A percentile compares a stretch with the other conserved stretches of the same genome.
Conservation (phyloP, 225 moss, liverwort and hornwort species). For the Lunularia cruciata region DNA sequence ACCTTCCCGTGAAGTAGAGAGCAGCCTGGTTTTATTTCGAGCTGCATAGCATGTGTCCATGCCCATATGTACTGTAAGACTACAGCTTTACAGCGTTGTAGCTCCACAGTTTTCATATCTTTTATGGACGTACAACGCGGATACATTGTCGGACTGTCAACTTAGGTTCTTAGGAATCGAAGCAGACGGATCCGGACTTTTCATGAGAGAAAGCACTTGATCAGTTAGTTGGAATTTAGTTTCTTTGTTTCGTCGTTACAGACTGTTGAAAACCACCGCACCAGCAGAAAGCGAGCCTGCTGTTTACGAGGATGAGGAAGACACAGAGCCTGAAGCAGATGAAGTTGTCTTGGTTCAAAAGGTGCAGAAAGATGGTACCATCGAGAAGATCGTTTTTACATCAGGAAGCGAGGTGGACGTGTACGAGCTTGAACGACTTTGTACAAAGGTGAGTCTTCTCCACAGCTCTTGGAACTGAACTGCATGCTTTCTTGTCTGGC, state of each 20-base stretch:
- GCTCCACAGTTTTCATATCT: no score
- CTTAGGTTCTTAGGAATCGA: no score
- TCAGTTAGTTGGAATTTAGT: background rate
- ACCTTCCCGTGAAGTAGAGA: background rate
- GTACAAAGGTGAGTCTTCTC: conserved; percentile 88
- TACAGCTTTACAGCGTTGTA: no score
- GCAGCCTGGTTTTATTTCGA: no score
- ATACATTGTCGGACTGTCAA: no score
- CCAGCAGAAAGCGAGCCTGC: conserved; percentile 55
- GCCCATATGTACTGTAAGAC: no score
- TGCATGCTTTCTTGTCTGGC: no score
- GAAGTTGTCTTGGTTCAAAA: conserved; percentile 92
- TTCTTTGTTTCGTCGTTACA: conserved; percentile 28
- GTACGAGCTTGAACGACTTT: conserved; percentile 90
- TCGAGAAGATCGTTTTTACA: conserved; percentile 88
- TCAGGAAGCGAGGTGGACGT: conserved; percentile 96
- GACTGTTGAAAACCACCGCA: conserved; percentile 71
- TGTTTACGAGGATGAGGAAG: conserved; percentile 62
- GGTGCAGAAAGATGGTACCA: conserved; percentile 72
- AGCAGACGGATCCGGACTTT: no score
- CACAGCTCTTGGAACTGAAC: no score
- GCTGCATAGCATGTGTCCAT: no score
- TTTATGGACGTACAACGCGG: no score
- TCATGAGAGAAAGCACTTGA: no score
- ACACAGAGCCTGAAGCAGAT: conserved; percentile 61